Base-by-base conservation (phyloP, 2,329 filamentous ascomycete species). In the Talaromyces sp. region DNA sequence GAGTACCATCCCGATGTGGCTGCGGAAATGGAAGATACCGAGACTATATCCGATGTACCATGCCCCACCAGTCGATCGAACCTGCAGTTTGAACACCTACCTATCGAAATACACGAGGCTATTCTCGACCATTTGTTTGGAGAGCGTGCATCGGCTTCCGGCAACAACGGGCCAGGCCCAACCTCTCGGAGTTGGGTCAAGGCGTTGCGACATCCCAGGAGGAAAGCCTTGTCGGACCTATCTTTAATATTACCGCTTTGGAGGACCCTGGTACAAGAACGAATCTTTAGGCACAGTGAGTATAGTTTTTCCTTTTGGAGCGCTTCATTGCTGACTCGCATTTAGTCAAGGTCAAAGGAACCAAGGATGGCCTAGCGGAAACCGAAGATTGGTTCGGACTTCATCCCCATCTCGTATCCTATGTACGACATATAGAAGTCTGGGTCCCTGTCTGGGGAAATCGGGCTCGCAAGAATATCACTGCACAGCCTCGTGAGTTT, bases 391-490 rank as follows among this genome's bases (percentile, higher is more conserved):
- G 88, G 78, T 89, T 92, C 66, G 72, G 76, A 17, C 66, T 74
- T 10, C 81, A 86, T 62, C 77, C 81, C 30, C 84, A 89, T 68
- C 81, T 92, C 6, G 81, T 84, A 22, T 67, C 75, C 9, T 85
- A 90, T 66, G 85, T 92, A 63, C 87, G 86, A 65, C 89, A 92
- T 69, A 83, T 91, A 62, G 89, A 92, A 73, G 81, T 91, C 49
- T 92, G 89, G 88, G 89, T 92, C 64, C 89, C 89, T 3, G 88
- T 91, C 47, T 92, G 81, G 76, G 80, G 81, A 17, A 77, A 89
- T 67, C 83, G 87, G 65, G 66, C 69, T 3, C 63, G 65, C 32
- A 84, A 84, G 22, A 82, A 81, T 60, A 78, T 80, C 61, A 75
- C 78, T 10, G 75, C 80, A 5, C 56, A 62, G 22, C 52, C 58